Evolutionary conservation across 495 filamentous ascomycete species (phyloP), one percentile per base, ranked within the genome.

Genomic region (Neurospora cerealis): DNA sequence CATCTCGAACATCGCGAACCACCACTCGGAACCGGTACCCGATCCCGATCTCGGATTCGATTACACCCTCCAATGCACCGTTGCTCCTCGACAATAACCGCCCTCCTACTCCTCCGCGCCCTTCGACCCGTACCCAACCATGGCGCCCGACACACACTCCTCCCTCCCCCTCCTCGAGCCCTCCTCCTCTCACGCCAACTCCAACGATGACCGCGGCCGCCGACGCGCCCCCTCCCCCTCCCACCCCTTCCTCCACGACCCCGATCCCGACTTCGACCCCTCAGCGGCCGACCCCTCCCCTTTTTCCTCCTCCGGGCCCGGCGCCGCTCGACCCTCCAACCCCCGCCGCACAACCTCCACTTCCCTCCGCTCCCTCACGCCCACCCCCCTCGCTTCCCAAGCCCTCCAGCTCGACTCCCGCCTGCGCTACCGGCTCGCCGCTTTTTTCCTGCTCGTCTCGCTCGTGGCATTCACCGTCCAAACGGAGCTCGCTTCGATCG

Each of bases 401-500:
- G 77, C 78, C n/a, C 88, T 89, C 39, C 84, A 83, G 5, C 41
- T 74, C 37, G 78, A 89, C 32, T 93, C 92, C 69, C 88, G 87
- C 74, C 91, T 88, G 78, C 94, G 94, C 81, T 98, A 98, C 80
- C 89, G 93, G 34, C 91, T 94, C 77, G 95, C 96, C 4, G 90
- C 88, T 7, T 88, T 93, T 69, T 98, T 97, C 82, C 83, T 99
- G 71, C 77, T 91, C 5, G 75, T 97, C 73, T 95, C 91, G 77
- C 83, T 99, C 77, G 83, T 95, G 24, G 90, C 91, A 78, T 99
- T 99, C 82, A 85, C 84, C 39, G 83, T 97, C 6, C 96, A 99
- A 86, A 98, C 96, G 7, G 95, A 97, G 85, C 94, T 97, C 17
- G 94, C 96, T 4, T 90, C 94, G 9, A 95, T 97, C 80, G 94